phyloP scores from a whole-genome alignment of 768 basidiomycete species.

The Kwoniella europaea region DNA sequence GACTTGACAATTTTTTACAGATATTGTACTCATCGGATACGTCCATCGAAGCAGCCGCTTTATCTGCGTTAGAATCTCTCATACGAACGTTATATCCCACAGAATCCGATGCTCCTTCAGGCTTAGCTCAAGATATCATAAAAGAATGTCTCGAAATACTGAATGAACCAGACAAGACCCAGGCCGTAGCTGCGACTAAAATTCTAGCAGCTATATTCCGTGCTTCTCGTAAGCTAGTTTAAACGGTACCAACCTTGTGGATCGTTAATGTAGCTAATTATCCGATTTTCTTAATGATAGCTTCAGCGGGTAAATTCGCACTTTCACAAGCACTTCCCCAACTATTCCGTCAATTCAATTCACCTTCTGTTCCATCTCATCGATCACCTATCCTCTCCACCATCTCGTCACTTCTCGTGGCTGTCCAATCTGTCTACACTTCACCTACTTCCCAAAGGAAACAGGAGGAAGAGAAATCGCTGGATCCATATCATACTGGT shows the following conservation, averaged over 20 bases:
- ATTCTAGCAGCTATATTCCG: slow-evolving; percentile 76
- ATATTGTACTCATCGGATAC: slow-evolving; percentile 89
- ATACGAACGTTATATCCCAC: slow-evolving; percentile 71
- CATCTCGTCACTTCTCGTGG: slow-evolving; percentile 60
- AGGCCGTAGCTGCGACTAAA: slow-evolving; percentile 84
- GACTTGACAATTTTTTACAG: no score
- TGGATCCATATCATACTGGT: slow-evolving; percentile 75
- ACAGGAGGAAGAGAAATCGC: slow-evolving; percentile 56
- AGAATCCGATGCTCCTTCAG: slow-evolving; percentile 60
- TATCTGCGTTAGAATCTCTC: slow-evolving; percentile 73
- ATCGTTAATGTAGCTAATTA: neutral
- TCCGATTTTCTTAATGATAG: slow-evolving; percentile 58
- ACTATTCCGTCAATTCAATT: slow-evolving; percentile 74
- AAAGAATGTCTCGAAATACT: slow-evolving; percentile 79
- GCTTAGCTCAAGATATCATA: slow-evolving; percentile 74
- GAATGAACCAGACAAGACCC: slow-evolving; percentile 89
- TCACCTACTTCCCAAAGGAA: slow-evolving; percentile 25
- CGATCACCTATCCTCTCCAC: slow-evolving; percentile 71
- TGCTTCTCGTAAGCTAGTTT: slow-evolving; percentile 71
- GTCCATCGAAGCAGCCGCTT: slow-evolving; percentile 73
- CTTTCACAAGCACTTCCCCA: slow-evolving; percentile 73
- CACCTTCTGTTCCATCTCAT: slow-evolving; percentile 59
- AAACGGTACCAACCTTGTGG: neutral
- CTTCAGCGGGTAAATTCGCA: slow-evolving; percentile 70
- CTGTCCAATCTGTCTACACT: slow-evolving; percentile 62